Percentiles rank a stretch among this genome's conserved stretches.
Evolutionary conservation across 177 flowering plant species (phyloP).

Genomic region (Vitis hybrid): DNA sequence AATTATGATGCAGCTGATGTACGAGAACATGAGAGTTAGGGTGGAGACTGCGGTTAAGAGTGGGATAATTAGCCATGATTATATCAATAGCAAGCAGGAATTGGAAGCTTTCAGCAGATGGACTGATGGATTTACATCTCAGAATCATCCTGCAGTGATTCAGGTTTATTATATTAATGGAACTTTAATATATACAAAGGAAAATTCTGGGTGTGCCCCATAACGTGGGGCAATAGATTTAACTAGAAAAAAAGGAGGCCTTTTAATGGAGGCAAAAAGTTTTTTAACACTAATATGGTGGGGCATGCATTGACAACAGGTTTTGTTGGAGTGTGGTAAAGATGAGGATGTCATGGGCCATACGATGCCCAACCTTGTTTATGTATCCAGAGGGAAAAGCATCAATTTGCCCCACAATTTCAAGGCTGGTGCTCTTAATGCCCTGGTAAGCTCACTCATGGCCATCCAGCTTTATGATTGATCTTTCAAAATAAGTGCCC

Average conservation of each 20-base stretch:
- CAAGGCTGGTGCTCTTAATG: slow-evolving; percentile 9
- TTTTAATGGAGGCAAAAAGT: too few relatives aligned
- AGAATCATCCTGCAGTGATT: slow-evolving; percentile 3
- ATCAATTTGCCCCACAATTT: neutral
- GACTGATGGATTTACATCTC: neutral
- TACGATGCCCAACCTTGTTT: neutral
- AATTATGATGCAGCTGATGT: slow-evolving; percentile 1
- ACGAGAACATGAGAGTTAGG: slow-evolving; percentile 1
- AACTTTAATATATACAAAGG: neutral
- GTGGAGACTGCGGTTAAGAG: neutral
- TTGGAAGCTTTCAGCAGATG: neutral
- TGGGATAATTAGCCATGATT: neutral
- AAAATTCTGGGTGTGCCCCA: too few relatives aligned
- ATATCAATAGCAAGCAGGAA: neutral
- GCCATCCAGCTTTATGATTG: too few relatives aligned
- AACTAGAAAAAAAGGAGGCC: too few relatives aligned
- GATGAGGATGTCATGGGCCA: neutral
- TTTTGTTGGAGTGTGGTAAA: neutral
- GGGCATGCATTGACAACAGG: neutral
- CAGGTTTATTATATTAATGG: neutral
- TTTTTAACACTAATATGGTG: too few relatives aligned
- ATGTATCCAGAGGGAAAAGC: slow-evolving; percentile 1
- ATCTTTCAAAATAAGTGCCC: slow-evolving; percentile 5
- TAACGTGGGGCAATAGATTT: too few relatives aligned
- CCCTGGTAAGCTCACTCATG: too few relatives aligned